Base-by-base conservation (phyloP, 331 rosid species). In the Quercus tomentella region DNA sequence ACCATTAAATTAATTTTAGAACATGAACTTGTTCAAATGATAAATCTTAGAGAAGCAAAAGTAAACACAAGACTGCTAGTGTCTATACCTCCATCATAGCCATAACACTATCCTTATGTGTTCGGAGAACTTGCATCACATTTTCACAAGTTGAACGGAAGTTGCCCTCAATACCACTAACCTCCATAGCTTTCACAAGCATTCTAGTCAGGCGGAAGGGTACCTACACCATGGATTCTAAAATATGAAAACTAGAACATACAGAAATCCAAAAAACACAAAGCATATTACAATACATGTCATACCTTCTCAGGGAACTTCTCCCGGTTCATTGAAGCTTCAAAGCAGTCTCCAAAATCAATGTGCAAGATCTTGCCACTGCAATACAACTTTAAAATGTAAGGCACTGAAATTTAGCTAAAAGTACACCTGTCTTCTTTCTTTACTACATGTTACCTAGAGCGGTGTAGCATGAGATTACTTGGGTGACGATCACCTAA, bases 141-240 rank as follows among this genome's bases (percentile, higher is more conserved):
- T 91, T 95, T 83, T 93, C 97, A 78, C 98, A 95, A 69, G 99
- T 95, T 83, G 99, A 91, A 71, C 99, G 99, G 87, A 93, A 95
- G 86, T 95, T 95, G 55, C 99, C 99, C 83, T 95, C 99, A 5
- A 95, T 90, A 56, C 99, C 99, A 83, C 99, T 95, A 77, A 93
- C 98, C 87, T 93, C 99, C 99, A 95, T 95, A 69, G 99, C 99
- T 86, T 95, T 95, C 87, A 90, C 94, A 72, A 95, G 99, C 99
- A 95, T 95, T 84, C 99, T 93, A 65, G 99, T 95, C 93, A 95
- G 86, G 33, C 99, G 97, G 79, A 95, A 95, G 21, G 99, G 99
- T 70, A 95, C 99, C 99, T 95, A 85, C 75, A 76, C 60, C 74
- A 56, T 23, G 74, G 37, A 58, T 37, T 55, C 17, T 20, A 80